Base-by-base conservation (phyloP, 768 basidiomycete species). In the Mrakia blollopis region DNA sequence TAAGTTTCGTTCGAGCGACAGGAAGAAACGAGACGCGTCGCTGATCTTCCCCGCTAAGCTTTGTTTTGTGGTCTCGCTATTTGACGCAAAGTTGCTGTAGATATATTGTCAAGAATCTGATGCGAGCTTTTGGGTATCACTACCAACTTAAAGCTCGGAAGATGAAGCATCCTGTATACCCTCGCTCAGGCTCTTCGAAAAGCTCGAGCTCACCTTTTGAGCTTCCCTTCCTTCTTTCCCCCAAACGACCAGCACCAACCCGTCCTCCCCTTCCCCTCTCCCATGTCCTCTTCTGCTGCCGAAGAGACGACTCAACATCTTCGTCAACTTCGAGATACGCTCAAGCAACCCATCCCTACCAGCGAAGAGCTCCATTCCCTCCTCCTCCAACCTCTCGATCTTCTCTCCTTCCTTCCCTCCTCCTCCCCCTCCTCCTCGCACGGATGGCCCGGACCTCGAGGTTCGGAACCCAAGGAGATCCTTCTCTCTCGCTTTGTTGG, bases 341-440 rank as follows among this genome's bases (percentile, higher is more conserved):
- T 78, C 16, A 69, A 69, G 28, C 67, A 74, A 44, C 77, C 77
- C 2, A 69, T 78, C 32, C 4, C 21, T 0, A 47, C 77, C 11
- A 10, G 2, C 1, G 79, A 85, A 25, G 85, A 85, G 11, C 85
- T 92, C 5, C 85, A 91, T 18, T 78, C 84, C 10, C 87, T 91
- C 39, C 85, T 92, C 73, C 83, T 85, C 67, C 83, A 86, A 18
- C 91, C 91, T 25, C 87, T 93, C 23, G 87, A 87, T 79, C 82
- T 80, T 37, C 83, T 89, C 10, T 85, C 85, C 47, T 84, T 92
- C 37, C 85, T 92, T 81, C 86, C 88, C 35, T 14, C 50, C 1
- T 44, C 60, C 67, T 81, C 57, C 14, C 21, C 50, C 23, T 39
- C 52, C 35, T 21, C 18, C 47, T 21, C 61, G n/a, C 3, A 35